Conservation (phyloP, 176 grass and related monocot genomes). For the Bothriochloa decipiens region DNA sequence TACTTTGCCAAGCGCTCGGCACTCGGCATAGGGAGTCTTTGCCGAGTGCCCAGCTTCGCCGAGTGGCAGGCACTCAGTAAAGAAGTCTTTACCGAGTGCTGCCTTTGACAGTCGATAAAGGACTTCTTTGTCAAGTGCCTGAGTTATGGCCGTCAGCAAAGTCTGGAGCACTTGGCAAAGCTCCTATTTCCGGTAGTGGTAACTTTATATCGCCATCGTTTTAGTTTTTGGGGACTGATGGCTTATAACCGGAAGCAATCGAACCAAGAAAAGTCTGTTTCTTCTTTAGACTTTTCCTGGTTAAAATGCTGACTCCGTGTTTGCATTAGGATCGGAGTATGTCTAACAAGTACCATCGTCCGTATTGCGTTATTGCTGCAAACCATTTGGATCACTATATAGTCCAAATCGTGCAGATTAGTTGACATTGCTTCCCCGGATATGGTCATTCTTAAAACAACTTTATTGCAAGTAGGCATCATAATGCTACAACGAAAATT, state of each 20-base stretch:
- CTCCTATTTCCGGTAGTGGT: too few relatives aligned
- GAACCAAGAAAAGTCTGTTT: not conserved
- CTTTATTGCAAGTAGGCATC: not conserved
- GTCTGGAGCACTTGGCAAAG: too few relatives aligned
- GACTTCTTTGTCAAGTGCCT: too few relatives aligned
- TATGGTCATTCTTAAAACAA: not conserved
- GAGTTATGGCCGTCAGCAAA: too few relatives aligned
- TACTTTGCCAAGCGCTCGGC: too few relatives aligned
- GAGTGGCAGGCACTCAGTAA: too few relatives aligned
- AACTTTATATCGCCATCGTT: slow-evolving; percentile 17
- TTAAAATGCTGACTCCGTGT: not conserved
- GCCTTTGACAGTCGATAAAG: too few relatives aligned
- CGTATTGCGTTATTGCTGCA: not conserved
- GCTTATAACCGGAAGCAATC: slow-evolving; percentile 8
- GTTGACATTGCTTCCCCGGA: not conserved
- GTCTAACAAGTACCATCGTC: not conserved
- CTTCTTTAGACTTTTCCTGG: not conserved
- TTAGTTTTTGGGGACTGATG: not conserved
- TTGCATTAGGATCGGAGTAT: not conserved
- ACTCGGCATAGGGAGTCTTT: too few relatives aligned
- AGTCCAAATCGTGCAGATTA: not conserved
- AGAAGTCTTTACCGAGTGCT: too few relatives aligned
- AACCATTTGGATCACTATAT: slow-evolving; percentile 23
- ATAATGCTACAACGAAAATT: not conserved
- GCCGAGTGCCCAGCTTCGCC: too few relatives aligned